Percentiles rank a stretch among this genome's conserved stretches.
These are phyloP conservation scores for Ustanciosporium gigantosporum DNA, from an alignment of 1,284 basidiomycete genomes.

Conservation along the genomic window DNA sequence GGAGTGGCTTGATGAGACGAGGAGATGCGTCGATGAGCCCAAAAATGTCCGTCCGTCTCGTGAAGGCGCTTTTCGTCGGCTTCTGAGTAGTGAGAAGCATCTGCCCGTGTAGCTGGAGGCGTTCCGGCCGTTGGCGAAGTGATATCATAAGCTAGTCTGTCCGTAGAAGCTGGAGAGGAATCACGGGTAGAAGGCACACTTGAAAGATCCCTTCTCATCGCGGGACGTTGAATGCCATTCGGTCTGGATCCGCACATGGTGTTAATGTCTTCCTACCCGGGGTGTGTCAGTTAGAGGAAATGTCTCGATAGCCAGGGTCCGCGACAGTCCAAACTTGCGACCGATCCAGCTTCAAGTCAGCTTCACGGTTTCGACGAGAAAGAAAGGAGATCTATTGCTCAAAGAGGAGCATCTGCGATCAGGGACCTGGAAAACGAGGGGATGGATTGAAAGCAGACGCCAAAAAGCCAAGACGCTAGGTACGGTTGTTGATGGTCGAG, in stretches of 20 bases:
- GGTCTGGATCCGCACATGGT: background rate
- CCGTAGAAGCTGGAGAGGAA: conserved; percentile 31
- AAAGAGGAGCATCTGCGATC: no score
- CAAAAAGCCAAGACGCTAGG: no score
- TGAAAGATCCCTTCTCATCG: conserved; percentile 11
- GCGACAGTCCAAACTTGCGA: no score
- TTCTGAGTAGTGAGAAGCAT: conserved; percentile 44
- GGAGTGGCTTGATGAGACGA: conserved; percentile 18
- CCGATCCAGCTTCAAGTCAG: no score
- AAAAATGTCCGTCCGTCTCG: conserved; percentile 42
- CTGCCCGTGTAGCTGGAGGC: conserved; percentile 30
- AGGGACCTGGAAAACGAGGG: no score
- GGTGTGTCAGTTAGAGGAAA: no score
- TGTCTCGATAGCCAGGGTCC: no score
- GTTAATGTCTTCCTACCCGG: no score
- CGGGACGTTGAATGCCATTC: conserved; percentile 2
- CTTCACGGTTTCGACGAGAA: no score
- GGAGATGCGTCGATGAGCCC: conserved; percentile 40
- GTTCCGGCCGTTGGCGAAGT: conserved; percentile 16
- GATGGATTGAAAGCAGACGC: no score
- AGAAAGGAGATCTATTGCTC: no score
- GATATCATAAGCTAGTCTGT: conserved; percentile 22
- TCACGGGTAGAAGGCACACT: conserved; percentile 20
- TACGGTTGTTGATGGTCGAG: no score
- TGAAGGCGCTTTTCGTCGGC: conserved; percentile 49